Evolutionary conservation across 352 stramenopile genomes (phyloP), one percentile per base, ranked within the genome.

Genomic region (Phytophthora citricola): DNA sequence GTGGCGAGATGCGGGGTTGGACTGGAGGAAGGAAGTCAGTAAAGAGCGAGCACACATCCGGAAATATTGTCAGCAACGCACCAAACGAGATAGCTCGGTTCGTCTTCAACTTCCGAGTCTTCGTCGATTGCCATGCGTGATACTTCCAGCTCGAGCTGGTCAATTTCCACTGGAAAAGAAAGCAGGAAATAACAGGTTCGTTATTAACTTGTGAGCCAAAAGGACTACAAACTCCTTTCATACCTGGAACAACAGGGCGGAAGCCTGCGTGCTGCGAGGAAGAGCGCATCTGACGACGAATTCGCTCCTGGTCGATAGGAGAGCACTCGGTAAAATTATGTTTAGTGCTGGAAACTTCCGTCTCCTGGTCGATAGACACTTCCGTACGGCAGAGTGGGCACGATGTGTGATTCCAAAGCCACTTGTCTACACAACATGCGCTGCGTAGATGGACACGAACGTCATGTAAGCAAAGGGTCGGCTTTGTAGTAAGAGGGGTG

Each of bases 361-460:
- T 66, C 29, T 87, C 76, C 8, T 73, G 49, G 43, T 90, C 78
- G 2, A 91, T 63, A 39, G 75, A 79, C 24, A 95, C 87, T 71
- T 95, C 85, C 8, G 77, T 92, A 39, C 87, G 84, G 60, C 87
- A 95, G 3, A 95, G 59, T 14, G 87, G 87, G 26, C 87, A 95
- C n/a, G 87, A 94, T 5, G 81, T 91, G 69, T 95, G 87, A 58
- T 91, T 92, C 76, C 83, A 94, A 15, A 95, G 48, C 87, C 87
- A 95, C 54, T 92, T 90, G 63, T 95, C 87, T 17, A 90, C 84
- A 67, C 87, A 95, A 40, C 82, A 87, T 9, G 85, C 85, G 65
- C 87, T 95, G 51, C 4, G 50, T 43, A 56, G 5, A 46, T 41
- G 3, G 27, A 52, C 51, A 61, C 3, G 40, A 29, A 10, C 14